These are phyloP conservation scores for Incumbomyces lentus DNA, from an alignment of 2,329 filamentous ascomycete genomes.

Conservation along the genomic window DNA sequence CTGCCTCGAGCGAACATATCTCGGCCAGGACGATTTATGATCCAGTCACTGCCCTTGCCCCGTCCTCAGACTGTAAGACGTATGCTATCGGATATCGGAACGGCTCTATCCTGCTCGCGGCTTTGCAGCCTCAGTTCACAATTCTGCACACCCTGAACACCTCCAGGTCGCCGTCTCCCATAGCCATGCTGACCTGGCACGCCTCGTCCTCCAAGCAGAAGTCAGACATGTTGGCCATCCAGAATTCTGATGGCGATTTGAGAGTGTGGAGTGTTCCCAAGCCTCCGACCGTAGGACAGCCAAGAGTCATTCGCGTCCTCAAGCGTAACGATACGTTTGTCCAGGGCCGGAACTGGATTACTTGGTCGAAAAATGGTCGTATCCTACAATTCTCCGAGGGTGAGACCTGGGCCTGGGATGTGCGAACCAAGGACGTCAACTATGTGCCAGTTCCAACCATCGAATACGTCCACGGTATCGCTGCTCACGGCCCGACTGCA, in stretches of 20 bases:
- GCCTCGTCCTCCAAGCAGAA: slow-evolving; percentile 92
- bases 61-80: slow-evolving; percentile 78
- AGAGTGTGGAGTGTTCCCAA: slow-evolving; percentile 96
- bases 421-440: slow-evolving; percentile 92
- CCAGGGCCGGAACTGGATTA: slow-evolving; percentile 84
- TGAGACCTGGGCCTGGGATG: slow-evolving; percentile 91
- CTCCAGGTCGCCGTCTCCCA: slow-evolving; percentile 71
- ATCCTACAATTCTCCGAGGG: slow-evolving; percentile 89
- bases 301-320: slow-evolving; percentile 79
- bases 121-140: slow-evolving; percentile 80
- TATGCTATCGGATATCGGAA: slow-evolving; percentile 97
- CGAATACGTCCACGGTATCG: slow-evolving; percentile 68
- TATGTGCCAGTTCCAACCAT: slow-evolving; percentile 80
- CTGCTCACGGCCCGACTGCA: slow-evolving; percentile 83
- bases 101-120: slow-evolving; percentile 83
- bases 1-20: slow-evolving; percentile 82
- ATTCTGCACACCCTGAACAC: slow-evolving; percentile 89
- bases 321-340: slow-evolving; percentile 62
- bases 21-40: slow-evolving; percentile 89
- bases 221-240: slow-evolving; percentile 92
- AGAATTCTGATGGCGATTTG: slow-evolving; percentile 83
- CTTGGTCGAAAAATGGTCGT: slow-evolving; percentile 95
- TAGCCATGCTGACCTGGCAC: slow-evolving; percentile 85
- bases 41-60: slow-evolving; percentile 85
- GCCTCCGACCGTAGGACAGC: slow-evolving; percentile 57